Conservation (phyloP, 2,329 filamentous ascomycete species). For the Neofusicoccum sp. region DNA sequence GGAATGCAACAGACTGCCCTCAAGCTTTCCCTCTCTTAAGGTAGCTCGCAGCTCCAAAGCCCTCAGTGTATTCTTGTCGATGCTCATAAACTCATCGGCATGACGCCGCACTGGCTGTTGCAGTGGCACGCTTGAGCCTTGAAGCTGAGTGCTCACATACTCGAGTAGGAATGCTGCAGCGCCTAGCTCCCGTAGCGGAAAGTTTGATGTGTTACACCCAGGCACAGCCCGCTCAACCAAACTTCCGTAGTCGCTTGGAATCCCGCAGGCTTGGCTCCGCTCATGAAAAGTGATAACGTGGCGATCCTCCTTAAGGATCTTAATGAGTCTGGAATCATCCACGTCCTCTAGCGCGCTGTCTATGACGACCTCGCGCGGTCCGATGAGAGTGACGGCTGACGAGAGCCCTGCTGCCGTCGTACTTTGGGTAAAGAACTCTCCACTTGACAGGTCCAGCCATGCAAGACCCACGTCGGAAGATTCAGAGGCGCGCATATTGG, state of each 20-base stretch:
- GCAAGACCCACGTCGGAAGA: slow-evolving; percentile 63
- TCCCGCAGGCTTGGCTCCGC: slow-evolving; percentile 46
- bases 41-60: slow-evolving; percentile 89
- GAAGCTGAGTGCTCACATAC: slow-evolving; percentile 79
- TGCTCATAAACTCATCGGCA: slow-evolving; percentile 77
- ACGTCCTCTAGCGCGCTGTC: slow-evolving; percentile 59
- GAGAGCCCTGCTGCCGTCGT: slow-evolving; percentile 71
- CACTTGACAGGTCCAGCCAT: slow-evolving; percentile 94
- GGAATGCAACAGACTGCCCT: slow-evolving; percentile 88
- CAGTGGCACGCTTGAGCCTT: slow-evolving; percentile 76
- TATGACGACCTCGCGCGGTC: slow-evolving; percentile 82
- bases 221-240: background rate
- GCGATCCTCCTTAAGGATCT: slow-evolving; percentile 73
- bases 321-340: slow-evolving; percentile 62
- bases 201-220: slow-evolving; percentile 44
- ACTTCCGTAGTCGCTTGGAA: slow-evolving; percentile 47
- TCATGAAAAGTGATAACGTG: slow-evolving; percentile 75
- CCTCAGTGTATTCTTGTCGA: slow-evolving; percentile 89
- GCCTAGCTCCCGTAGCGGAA: slow-evolving; percentile 69
- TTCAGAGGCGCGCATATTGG: background rate
- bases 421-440: slow-evolving; percentile 85
- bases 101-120: slow-evolving; percentile 79
- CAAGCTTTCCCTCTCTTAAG: slow-evolving; percentile 74
- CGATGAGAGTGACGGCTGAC: slow-evolving; percentile 81
- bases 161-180: slow-evolving; percentile 82